Conservation (phyloP, 495 filamentous ascomycete species). For the Alectoria sarmentosa region DNA sequence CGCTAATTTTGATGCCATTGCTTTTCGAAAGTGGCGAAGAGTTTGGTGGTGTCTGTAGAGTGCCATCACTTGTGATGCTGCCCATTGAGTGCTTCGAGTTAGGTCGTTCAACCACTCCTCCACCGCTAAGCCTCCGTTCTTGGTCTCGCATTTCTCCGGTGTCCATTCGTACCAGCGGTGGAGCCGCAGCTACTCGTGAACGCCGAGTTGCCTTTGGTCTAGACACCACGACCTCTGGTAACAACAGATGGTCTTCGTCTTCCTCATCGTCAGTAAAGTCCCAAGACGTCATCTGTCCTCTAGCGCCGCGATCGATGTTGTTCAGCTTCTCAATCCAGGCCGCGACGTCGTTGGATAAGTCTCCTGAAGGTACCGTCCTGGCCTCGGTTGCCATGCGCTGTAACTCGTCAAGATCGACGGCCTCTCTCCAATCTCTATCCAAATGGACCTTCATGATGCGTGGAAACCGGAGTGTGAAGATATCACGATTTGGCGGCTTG, state of each 20-base stretch:
- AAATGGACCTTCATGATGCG: constrained; percentile 54
- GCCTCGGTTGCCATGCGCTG: constrained; percentile 47
- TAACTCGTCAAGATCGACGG: constrained; percentile 48
- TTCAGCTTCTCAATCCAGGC: constrained; percentile 51
- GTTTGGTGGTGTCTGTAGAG: constrained; percentile 17
- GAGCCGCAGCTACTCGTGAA: not conserved
- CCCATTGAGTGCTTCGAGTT: constrained; percentile 1
- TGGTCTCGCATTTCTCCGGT: constrained; percentile 23
- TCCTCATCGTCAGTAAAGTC: constrained; percentile 18
- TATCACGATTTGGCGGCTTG: constrained; percentile 48
- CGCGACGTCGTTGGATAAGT: constrained; percentile 44
- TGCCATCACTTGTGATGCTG: constrained; percentile 7
- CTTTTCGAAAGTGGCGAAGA: constrained; percentile 4
- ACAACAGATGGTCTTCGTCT: not conserved
- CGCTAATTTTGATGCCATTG: not conserved
- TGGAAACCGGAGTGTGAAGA: constrained; percentile 57
- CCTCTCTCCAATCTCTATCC: constrained; percentile 51
- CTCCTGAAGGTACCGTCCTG: constrained; percentile 33
- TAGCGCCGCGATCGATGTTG: constrained; percentile 32
- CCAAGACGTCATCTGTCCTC: constrained; percentile 10
- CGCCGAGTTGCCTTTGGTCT: not conserved
- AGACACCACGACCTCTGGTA: not conserved
- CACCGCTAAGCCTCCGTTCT: constrained; percentile 18
- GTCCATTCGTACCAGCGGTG: constrained; percentile 27
- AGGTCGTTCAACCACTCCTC: constrained; percentile 14